Evolutionary conservation across 176 grass and related monocot genomes (phyloP).

Genomic region (Triticum urartu): DNA sequence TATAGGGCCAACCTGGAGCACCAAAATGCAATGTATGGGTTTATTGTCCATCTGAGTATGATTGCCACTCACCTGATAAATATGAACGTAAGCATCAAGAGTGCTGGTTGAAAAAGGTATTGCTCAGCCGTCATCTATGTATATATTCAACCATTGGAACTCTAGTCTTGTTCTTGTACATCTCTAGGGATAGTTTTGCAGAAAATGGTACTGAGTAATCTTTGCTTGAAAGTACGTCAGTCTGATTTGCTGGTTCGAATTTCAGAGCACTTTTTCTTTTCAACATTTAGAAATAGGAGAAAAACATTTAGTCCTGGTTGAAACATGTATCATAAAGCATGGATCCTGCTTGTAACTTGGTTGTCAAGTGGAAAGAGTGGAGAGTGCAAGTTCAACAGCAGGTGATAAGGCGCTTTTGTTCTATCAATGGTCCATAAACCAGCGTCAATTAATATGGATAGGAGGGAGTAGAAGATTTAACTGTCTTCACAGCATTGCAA

Average conservation of each 20-base stretch:
- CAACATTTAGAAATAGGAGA: no score
- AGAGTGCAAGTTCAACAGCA: neutral
- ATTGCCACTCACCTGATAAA: constrained; percentile 87
- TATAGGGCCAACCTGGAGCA: constrained; percentile 3
- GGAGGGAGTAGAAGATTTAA: no score
- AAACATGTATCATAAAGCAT: neutral
- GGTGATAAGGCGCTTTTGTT: neutral
- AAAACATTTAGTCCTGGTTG: no score
- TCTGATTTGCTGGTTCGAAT: no score
- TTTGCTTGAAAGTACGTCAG: no score
- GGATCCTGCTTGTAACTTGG: neutral
- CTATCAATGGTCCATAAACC: no score
- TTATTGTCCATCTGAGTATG: constrained; percentile 93
- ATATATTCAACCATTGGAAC: neutral
- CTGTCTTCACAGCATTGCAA: no score
- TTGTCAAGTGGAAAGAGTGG: constrained; percentile 4
- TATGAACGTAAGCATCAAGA: constrained; percentile 99
- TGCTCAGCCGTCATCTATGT: neutral
- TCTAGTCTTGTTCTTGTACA: no score
- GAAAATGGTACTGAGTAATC: no score
- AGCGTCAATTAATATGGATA: no score
- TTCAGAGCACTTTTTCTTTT: no score
- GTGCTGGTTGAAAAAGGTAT: constrained; percentile 99
- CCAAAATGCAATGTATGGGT: constrained; percentile 96
- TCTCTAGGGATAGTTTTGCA: no score